These are phyloP conservation scores for Mortierella sp. DNA, from an alignment of 371 early-diverging fungal species.

Conservation along the genomic window DNA sequence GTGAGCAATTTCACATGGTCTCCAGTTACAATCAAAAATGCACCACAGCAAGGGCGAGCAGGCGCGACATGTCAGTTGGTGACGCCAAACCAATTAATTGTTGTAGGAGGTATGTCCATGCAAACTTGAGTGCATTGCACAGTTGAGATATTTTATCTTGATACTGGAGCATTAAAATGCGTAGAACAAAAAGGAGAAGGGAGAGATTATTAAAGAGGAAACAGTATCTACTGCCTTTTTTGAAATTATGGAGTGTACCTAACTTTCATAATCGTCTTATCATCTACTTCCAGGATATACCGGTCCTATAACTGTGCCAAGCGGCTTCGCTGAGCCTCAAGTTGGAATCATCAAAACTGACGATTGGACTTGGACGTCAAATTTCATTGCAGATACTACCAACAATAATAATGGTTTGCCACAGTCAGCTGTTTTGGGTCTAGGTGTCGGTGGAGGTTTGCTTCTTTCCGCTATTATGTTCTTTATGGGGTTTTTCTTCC, in stretches of 20 bases:
- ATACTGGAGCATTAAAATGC: too few relatives aligned
- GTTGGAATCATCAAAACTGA: background rate
- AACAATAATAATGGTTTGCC: background rate
- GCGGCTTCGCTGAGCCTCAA: background rate
- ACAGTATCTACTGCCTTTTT: background rate
- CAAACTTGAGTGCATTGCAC: too few relatives aligned
- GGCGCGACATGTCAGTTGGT: constrained; percentile 7
- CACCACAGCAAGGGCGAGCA: background rate
- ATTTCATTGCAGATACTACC: background rate
- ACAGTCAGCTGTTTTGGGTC: too few relatives aligned
- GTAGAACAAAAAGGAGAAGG: too few relatives aligned
- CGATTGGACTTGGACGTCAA: background rate
- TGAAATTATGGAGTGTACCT: too few relatives aligned
- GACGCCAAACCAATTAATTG: background rate
- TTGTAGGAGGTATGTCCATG: constrained; percentile 8
- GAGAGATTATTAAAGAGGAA: background rate
- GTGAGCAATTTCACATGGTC: background rate
- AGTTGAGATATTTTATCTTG: too few relatives aligned
- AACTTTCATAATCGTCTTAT: too few relatives aligned
- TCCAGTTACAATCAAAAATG: background rate
- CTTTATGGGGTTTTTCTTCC: background rate
- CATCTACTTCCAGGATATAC: too few relatives aligned
- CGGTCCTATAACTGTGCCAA: background rate
- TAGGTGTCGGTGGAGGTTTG: background rate
- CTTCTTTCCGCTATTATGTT: background rate